Evolutionary conservation across 371 early-diverging fungal genomes (phyloP).

Genomic region (Mortierella polycephala): DNA sequence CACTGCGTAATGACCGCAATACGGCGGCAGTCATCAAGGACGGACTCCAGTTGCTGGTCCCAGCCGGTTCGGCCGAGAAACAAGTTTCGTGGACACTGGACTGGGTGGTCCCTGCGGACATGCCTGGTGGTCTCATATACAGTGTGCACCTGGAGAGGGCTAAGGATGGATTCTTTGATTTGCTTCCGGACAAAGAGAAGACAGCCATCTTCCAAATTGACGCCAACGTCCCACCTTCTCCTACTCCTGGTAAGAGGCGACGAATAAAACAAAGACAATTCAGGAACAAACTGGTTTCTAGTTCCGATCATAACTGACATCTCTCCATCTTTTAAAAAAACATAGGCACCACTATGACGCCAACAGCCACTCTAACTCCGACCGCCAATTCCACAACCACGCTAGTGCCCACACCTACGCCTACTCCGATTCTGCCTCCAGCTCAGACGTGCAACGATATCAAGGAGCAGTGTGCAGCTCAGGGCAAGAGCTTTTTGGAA

Average conservation of each 20-base stretch:
- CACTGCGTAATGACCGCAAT: constrained; percentile 1
- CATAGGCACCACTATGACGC: neutral
- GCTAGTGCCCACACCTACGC: constrained; percentile 6
- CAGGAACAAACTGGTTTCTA: neutral
- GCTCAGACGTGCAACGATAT: constrained; percentile 29
- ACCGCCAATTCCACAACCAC: neutral
- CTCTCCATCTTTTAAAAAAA: neutral
- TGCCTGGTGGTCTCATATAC: constrained; percentile 18
- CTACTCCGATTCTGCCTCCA: constrained; percentile 18
- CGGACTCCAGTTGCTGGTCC: constrained; percentile 23
- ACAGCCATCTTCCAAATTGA: constrained; percentile 22
- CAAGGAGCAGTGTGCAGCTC: constrained; percentile 44
- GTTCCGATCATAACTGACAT: neutral
- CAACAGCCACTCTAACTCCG: constrained; percentile 2
- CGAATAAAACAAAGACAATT: neutral
- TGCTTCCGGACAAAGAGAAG: neutral
- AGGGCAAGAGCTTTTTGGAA: constrained; percentile 14
- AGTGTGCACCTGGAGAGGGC: constrained; percentile 10
- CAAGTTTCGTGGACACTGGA: constrained; percentile 19
- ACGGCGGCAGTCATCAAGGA: constrained; percentile 21
- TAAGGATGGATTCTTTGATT: constrained; percentile 17
- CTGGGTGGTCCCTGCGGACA: constrained; percentile 23
- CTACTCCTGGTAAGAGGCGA: neutral
- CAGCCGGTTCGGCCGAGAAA: constrained; percentile 5
- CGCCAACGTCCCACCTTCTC: neutral